Percentiles rank a stretch among this genome's conserved stretches.
Evolutionary conservation across 805 yeast species (phyloP).

Genomic region (Candida khao-thaluensis): DNA sequence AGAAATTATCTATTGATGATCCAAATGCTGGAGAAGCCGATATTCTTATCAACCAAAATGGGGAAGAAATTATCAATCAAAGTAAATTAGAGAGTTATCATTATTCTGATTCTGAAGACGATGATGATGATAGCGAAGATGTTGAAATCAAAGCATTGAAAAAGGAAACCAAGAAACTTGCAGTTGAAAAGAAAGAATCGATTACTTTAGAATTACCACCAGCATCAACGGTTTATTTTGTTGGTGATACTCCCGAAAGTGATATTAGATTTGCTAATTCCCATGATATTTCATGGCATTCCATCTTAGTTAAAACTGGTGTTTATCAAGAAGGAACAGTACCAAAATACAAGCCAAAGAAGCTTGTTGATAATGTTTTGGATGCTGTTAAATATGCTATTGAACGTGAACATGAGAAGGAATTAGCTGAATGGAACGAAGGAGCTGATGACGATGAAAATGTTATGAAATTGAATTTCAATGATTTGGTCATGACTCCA

Average conservation of each 20-base stretch:
- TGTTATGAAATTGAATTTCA: slow-evolving; percentile 40
- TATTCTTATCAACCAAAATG: slow-evolving; percentile 42
- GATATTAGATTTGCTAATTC: slow-evolving; percentile 86
- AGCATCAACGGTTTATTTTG: slow-evolving; percentile 82
- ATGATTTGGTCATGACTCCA: slow-evolving; percentile 48
- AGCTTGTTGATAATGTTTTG: slow-evolving; percentile 67
- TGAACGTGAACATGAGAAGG: slow-evolving; percentile 74
- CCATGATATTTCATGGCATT: slow-evolving; percentile 81
- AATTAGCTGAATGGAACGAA: slow-evolving; percentile 72
- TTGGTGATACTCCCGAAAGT: slow-evolving; percentile 88
- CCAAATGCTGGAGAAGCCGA: slow-evolving; percentile 44
- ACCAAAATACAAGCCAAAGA: slow-evolving; percentile 79
- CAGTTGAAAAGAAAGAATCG: slow-evolving; percentile 35
- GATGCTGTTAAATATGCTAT: slow-evolving; percentile 83
- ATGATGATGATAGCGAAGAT: slow-evolving; percentile 18
- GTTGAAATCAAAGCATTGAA: slow-evolving; percentile 11
- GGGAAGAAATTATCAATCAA: slow-evolving; percentile 45
- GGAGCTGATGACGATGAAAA: slow-evolving; percentile 36
- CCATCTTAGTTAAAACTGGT: slow-evolving; percentile 83
- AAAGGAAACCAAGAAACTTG: slow-evolving; percentile 24
- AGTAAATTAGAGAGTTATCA: slow-evolving; percentile 38
- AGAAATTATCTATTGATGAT: slow-evolving; percentile 45
- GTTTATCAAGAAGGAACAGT: slow-evolving; percentile 78
- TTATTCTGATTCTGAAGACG: slow-evolving; percentile 30
- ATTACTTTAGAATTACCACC: slow-evolving; percentile 67